Evolutionary conservation across 2,329 filamentous ascomycete species (phyloP), one percentile per base, ranked within the genome.

Genomic region (Geosmithia flava): DNA sequence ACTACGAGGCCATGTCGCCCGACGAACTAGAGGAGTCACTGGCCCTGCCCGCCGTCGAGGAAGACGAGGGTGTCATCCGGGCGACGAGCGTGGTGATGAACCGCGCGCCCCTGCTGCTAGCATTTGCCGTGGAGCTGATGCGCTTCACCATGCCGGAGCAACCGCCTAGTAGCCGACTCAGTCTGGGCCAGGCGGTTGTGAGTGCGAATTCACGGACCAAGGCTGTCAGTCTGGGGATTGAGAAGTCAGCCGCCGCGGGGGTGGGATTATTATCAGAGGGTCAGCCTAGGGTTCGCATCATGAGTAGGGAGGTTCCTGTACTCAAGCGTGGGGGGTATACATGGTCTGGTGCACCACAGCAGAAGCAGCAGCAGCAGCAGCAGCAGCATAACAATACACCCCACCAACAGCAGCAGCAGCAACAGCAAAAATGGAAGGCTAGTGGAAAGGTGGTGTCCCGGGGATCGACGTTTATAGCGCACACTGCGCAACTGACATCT

Each of bases 131-230:
- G 15, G 77, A 80, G 51, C 60, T 91, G 45, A 61, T 94, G 44
- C 82, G 85, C 44, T 81, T 84, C 59, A 94, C 87, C 0, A 91
- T 90, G 83, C 85, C 88, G 0, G 82, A 86, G 54, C 89, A 95
- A 60, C 88, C 88, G 3, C 71, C 83, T 3, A 93, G 86, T n/a
- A 91, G 87, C 59, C 74, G 87, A 44, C 68, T 95, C 19, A 94
- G 87, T 59, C 68, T 95, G 19, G 86, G 83, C 0, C 88, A 95
- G 62, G 87, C 86, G 0, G 81, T 93, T 1, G 85, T 94, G 16
- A 90, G 86, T 59, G 80, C 81, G 27, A 93, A 91, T 59, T 88
- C 85, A 51, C 77, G 81, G 53, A 80, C 78, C 37, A 90, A 90
- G 64, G 88, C 88, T 10, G 73, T 82, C 27, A 84, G 76, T 52